Conservation (phyloP, 192 early-diverging fungal species). For the Linnemannia elongata region DNA sequence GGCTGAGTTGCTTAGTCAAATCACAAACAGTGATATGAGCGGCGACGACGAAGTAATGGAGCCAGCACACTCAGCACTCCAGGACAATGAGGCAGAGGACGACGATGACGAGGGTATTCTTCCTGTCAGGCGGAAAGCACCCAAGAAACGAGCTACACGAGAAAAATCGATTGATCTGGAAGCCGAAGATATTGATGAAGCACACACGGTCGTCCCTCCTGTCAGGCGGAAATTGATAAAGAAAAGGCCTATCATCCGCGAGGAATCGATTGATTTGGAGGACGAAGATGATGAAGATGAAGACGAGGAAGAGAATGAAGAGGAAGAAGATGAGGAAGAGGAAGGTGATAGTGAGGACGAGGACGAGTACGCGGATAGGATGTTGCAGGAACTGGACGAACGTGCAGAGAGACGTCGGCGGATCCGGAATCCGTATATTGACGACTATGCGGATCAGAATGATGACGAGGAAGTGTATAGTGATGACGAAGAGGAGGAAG, state of each 20-base stretch:
- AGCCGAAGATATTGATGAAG: constrained; percentile 15
- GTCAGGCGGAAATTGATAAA: background rate
- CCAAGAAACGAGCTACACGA: background rate
- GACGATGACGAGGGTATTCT: background rate
- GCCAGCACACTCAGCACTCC: background rate
- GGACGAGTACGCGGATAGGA: constrained; percentile 12
- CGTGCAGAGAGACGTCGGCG: background rate
- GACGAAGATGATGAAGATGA: constrained; percentile 6
- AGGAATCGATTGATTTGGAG: background rate
- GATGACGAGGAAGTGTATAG: constrained; percentile 1
- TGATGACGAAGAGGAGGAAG: constrained; percentile 17
- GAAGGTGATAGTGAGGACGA: constrained; percentile 6
- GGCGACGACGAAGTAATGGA: constrained; percentile 20
- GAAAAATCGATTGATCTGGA: background rate
- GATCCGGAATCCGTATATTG: background rate
- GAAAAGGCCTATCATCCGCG: background rate
- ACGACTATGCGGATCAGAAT: background rate
- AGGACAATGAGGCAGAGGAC: background rate
- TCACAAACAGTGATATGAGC: constrained; percentile 53
- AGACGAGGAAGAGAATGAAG: background rate
- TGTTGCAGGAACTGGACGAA: background rate
- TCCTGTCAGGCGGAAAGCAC: background rate
- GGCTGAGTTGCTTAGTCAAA: constrained; percentile 25
- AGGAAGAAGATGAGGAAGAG: background rate
- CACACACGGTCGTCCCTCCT: background rate